Percentiles rank a stretch among this genome's conserved stretches.
Evolutionary conservation across 1,139 yeast species (phyloP).

Genomic region (Pichia sp.): DNA sequence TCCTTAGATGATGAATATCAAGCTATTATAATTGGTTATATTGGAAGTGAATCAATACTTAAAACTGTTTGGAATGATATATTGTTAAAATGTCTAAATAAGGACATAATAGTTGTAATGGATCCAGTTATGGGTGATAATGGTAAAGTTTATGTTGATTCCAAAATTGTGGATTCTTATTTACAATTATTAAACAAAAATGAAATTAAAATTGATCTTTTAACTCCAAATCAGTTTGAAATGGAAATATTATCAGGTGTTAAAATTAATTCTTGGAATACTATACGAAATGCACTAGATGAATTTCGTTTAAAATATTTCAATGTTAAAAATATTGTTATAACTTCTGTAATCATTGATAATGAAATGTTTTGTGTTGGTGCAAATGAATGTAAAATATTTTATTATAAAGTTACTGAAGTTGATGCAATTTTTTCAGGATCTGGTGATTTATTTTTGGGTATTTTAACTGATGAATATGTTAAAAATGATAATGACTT

Average conservation of each 20-base stretch:
- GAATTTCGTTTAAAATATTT: conserved; percentile 36
- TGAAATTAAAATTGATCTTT: conserved; percentile 39
- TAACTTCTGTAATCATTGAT: conserved; percentile 35
- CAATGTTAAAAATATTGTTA: conserved; percentile 42
- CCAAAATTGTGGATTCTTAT: conserved; percentile 50
- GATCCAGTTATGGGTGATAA: conserved; percentile 81
- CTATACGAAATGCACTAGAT: conserved; percentile 37
- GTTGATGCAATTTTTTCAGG: conserved; percentile 69
- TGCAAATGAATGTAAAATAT: conserved; percentile 18
- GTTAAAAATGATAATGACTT: conserved; percentile 20
- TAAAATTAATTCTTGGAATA: conserved; percentile 33
- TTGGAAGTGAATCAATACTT: conserved; percentile 45
- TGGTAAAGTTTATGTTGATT: conserved; percentile 57
- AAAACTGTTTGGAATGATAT: conserved; percentile 31
- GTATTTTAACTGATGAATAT: conserved; percentile 50
- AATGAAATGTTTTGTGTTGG: conserved; percentile 34
- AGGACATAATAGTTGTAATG: conserved; percentile 31
- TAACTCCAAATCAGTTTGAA: conserved; percentile 73
- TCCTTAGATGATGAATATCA: conserved; percentile 36
- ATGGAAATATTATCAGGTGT: conserved; percentile 49
- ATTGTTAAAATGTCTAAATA: conserved; percentile 17
- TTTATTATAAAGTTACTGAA: conserved; percentile 41
- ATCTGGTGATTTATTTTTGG: conserved; percentile 66
- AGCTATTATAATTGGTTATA: conserved; percentile 53
- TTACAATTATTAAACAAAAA: conserved; percentile 34